Evolutionary conservation across 768 basidiomycete genomes (phyloP), one percentile per base, ranked within the genome.

Genomic region (Auricularia sp.): DNA sequence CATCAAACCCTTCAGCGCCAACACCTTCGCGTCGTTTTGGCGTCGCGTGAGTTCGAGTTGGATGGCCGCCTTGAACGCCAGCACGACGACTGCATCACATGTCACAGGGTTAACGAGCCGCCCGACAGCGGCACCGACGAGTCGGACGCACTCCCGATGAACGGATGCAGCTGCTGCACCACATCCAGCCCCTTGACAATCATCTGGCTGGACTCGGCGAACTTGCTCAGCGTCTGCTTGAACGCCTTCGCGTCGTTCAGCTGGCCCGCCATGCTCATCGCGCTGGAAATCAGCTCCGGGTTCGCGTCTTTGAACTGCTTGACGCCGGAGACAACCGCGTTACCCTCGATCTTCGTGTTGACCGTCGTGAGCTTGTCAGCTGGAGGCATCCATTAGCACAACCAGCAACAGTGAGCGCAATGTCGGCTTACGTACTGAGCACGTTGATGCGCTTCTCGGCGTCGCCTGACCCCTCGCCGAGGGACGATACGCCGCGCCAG

Each of bases 51-150:
- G 53, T 16, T 39, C 64, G 18, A 64, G 64, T 18, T 59, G 56
- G 23, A 59, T 59, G 16, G 56, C 56, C 56, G 56, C 65, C 62
- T 62, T 60, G 42, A 63, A 58, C 21, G 65, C 65, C 12, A 63
- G 3, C 1, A 66, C 62, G 7, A 43, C 62, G 10, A 63, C 65
- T 66, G 33, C 10, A 14, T 18, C 11, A 18, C 53, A 18, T 29
- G 18, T 54, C 11, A 56, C 18, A 44, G 43, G 43, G 16, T 51
- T 8, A 51, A 18, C 47, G 21, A 5, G 47, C 0, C 18, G 51
- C 12, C n/a, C 34, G 43, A 10, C 23, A 47, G 35, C 7, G 10
- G 34, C 23, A 35, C 1, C 29, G n/a, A 10, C 33, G 29, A 21
- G 44, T 3, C 29, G 29, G 21, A 63, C 62, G 12, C 44, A 66